phyloP scores from a whole-genome alignment of 257 asterid species.

The Asclepias syriaca region DNA sequence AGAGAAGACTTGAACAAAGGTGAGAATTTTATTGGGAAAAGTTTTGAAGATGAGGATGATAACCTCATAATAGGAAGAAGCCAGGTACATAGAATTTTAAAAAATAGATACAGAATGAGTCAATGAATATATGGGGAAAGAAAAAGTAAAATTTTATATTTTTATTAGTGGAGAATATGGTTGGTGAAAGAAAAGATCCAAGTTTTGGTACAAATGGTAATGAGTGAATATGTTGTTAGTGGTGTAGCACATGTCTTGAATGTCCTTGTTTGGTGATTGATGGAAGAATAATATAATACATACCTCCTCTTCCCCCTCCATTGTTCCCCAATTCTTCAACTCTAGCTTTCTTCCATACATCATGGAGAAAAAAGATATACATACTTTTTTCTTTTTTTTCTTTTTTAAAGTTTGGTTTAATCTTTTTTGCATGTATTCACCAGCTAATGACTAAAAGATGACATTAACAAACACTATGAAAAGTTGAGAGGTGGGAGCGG shows the following conservation, averaged over 20 bases:
- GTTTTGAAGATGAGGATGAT: not conserved
- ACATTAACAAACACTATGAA: not conserved
- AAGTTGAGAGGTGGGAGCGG: not conserved
- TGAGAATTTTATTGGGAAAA: not conserved
- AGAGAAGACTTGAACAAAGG: too few relatives aligned
- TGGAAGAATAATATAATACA: not conserved
- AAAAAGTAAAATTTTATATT: too few relatives aligned
- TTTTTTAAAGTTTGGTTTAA: not conserved
- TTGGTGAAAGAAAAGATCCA: not conserved
- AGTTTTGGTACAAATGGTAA: not conserved
- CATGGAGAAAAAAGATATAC: too few relatives aligned
- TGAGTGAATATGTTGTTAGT: not conserved
- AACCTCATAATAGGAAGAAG: not conserved
- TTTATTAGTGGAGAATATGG: not conserved
- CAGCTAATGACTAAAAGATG: not conserved
- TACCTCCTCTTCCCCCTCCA: not conserved
- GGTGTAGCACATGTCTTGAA: not conserved
- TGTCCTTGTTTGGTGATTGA: not conserved
- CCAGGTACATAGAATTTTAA: too few relatives aligned
- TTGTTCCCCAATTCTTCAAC: not conserved
- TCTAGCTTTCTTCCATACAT: not conserved
- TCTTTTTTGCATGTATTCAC: not conserved
- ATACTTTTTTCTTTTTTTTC: not conserved
- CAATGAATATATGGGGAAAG: too few relatives aligned
- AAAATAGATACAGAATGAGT: too few relatives aligned